Conservation (phyloP, 495 filamentous ascomycete genomes). For the Cairneyella variabilis region DNA sequence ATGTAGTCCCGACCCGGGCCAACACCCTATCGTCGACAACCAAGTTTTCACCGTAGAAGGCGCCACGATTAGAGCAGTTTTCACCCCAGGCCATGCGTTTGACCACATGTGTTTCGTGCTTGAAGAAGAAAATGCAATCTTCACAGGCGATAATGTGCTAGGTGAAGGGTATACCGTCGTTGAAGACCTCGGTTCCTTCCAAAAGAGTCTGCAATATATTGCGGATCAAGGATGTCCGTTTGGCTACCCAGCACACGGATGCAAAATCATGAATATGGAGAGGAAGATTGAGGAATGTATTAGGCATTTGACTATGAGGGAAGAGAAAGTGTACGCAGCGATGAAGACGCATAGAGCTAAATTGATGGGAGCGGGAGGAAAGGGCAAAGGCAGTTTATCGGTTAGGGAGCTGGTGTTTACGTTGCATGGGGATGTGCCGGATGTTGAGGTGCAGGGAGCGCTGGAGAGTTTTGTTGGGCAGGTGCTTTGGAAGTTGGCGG, state of each 20-base stretch:
- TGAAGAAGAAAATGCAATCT: neutral
- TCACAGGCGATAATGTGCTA: neutral
- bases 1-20: neutral
- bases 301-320: neutral
- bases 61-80: neutral
- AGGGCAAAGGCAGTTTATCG: neutral
- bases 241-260: neutral
- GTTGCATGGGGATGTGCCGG: neutral
- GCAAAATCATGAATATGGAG: neutral
- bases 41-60: neutral
- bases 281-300: neutral
- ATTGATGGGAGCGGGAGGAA: neutral
- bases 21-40: neutral
- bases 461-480: neutral
- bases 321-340: neutral
- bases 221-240: neutral
- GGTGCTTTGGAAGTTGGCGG: neutral
- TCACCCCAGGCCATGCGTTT: neutral
- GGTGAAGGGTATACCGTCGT: neutral
- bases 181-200: neutral
- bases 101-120: neutral
- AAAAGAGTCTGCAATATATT: neutral
- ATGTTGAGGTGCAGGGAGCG: neutral
- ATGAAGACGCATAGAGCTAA: neutral
- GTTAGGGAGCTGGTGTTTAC: neutral